Evolutionary conservation across 2,329 filamentous ascomycete species (phyloP).

Genomic region (Colletotrichum sp.): DNA sequence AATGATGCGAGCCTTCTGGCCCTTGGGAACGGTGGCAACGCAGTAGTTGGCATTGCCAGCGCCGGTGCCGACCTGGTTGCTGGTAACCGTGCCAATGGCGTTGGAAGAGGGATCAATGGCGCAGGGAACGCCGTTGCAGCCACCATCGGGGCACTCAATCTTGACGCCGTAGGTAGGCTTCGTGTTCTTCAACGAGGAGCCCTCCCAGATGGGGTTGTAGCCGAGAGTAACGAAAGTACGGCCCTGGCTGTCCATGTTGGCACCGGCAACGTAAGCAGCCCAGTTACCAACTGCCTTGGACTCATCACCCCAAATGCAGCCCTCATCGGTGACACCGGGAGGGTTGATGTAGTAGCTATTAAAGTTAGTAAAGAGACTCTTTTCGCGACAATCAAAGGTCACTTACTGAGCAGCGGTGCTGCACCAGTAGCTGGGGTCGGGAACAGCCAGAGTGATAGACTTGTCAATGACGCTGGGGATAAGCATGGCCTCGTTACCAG

Average conservation of each 20-base stretch:
- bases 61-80: conserved; percentile 58
- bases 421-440: conserved; percentile 73
- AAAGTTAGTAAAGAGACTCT: background rate
- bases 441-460: conserved; percentile 70
- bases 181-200: conserved; percentile 56
- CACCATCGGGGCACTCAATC: conserved; percentile 69
- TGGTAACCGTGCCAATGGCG: conserved; percentile 63
- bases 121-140: conserved; percentile 78
- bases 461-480: conserved; percentile 74
- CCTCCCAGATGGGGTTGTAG: conserved; percentile 77
- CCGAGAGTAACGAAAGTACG: conserved; percentile 77
- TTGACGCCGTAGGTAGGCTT: conserved; percentile 71
- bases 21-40: conserved; percentile 75
- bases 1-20: conserved; percentile 70
- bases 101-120: conserved; percentile 67
- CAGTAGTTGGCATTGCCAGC: conserved; percentile 76
- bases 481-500: conserved; percentile 82
- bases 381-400: background rate
- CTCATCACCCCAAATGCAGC: conserved; percentile 74
- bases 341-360: conserved; percentile 78
- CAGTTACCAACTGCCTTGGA: conserved; percentile 74
- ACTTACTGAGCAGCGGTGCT: conserved; percentile 76
- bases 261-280: conserved; percentile 77
- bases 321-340: conserved; percentile 67
- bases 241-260: conserved; percentile 70